phyloP scores from a whole-genome alignment of 345 rosid species.

The Salix brachista region DNA sequence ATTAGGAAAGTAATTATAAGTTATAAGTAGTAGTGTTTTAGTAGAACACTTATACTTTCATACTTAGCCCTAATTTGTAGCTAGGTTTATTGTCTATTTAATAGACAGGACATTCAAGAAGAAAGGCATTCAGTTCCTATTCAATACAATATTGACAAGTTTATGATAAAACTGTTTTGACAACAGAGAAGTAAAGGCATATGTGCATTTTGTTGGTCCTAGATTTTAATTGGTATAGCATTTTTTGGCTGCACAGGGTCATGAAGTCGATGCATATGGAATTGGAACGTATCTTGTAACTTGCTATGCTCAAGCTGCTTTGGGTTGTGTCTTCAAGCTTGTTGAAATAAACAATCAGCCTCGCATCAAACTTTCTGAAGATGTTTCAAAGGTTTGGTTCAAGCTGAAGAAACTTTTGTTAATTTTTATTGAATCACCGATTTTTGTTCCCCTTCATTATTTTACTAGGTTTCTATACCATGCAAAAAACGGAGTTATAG shows the following conservation, averaged over 20 bases:
- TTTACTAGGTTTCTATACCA: conserved; percentile 78
- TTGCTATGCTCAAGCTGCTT: conserved; percentile 89
- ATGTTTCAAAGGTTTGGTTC: conserved; percentile 75
- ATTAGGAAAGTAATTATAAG: too few relatives aligned
- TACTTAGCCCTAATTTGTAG: too few relatives aligned
- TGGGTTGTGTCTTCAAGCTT: conserved; percentile 97
- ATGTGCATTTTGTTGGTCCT: not conserved
- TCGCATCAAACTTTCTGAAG: conserved; percentile 98
- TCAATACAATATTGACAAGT: too few relatives aligned
- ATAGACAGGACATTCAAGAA: too few relatives aligned
- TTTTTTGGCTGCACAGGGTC: conserved; percentile 51
- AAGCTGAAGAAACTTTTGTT: not conserved
- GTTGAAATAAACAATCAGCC: conserved; percentile 91
- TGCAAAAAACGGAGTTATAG: conserved; percentile 77
- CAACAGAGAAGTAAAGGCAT: not conserved
- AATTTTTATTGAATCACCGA: not conserved
- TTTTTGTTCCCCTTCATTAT: not conserved
- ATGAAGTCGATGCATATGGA: conserved; percentile 88
- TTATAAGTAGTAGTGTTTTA: too few relatives aligned
- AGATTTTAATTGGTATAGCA: not conserved
- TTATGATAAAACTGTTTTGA: not conserved
- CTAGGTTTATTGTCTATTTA: too few relatives aligned
- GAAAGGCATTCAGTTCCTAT: too few relatives aligned
- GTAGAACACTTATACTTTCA: too few relatives aligned
- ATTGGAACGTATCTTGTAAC: conserved; percentile 92